Evolutionary conservation across 805 yeast species (phyloP), one percentile per base, ranked within the genome.

Genomic region (Kregervanrija fluxuum): DNA sequence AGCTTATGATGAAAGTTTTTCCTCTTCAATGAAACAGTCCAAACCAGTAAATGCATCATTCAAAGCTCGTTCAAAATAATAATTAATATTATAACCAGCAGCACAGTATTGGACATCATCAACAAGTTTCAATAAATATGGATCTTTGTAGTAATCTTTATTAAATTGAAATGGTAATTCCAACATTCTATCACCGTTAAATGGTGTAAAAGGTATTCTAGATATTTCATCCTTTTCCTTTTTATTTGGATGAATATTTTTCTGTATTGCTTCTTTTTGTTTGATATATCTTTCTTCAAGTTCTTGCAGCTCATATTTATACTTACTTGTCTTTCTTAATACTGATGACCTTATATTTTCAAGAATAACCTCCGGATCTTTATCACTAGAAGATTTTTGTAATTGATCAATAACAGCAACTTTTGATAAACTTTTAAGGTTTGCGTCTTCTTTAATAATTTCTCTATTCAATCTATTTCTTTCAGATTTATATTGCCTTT

Each of bases 1-100:
- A 31, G 37, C n/a, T 15, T 42, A 42, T 33, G 33, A 9, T 3
- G 40, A 14, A 15, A 13, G 16, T 53, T 75, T 71, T 51, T 84
- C 90, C 36, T 67, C 71, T 35, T 79, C 82, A 28, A 93, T 75
- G 46, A 82, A 74, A 61, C 96, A 89, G 12, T 87, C 90, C 48
- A 93, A 68, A 0, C 98, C 97, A 67, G 81, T 77, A 54, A 90
- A 91, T 5, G 98, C 97, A 52, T 85, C 93, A 46, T 85, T 84
- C 42, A 93, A 67, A 4, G 91, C 81, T 52, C 91, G 76, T 52
- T 80, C 79, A 57, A 82, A 86, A 14, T 85, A 89, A 31, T 66
- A 69, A 41, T 78, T 76, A 30, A 85, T 69, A 48, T 80, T 74
- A 74, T 89, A 89, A 1, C 99, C 99, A 11, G 93, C 82, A 3